Base-by-base conservation (phyloP, 176 grass and related monocot genomes). In the Otatea glauca region DNA sequence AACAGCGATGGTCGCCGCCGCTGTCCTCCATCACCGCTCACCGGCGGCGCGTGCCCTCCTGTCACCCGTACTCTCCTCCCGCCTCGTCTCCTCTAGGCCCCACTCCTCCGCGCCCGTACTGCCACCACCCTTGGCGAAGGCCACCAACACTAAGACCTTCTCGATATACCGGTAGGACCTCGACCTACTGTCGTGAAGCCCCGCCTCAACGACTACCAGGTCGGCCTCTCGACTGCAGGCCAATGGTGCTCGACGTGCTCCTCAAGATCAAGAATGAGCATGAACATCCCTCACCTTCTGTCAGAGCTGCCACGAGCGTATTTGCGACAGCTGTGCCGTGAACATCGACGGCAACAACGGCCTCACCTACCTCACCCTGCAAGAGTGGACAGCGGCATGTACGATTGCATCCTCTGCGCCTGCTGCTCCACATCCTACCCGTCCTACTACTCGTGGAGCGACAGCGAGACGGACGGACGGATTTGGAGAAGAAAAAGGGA, bases 211-310 rank as follows among this genome's bases (percentile, higher is more conserved):
- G 82, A 90, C 93, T 98, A 98, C 89, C 64, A 94, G 88, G 39
- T 98, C 9, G 86, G 95, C 65, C 80, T 95, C n/a, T 66, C 87
- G 91, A 94, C 77, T 93, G 85, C 64, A 89, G 88, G 17, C 91
- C 88, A n/a, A 92, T 92, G 90, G 90, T 92, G 64, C 88, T 95
- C 47, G 90, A 95, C 74, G 88, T 79, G 42, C 85, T 92, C 51
- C 87, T 92, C 70, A 95, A 95, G 93, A 95, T 95, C 88, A 95
- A 95, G 86, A 95, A 95, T 74, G 88, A 92, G 90, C 88, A 90
- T 77, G 95, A 95, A 81, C 89, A 2, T 93, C 95, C 21, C 92
- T 98, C 76, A 98, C 95, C 72, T 98, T 98, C 79, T 92, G 92
- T 43, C 78, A 89, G 12, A 95, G 89, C 81, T 98, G 89, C 87